phyloP scores from a whole-genome alignment of 176 grass and related monocot species.

The Musa troglodytarum region DNA sequence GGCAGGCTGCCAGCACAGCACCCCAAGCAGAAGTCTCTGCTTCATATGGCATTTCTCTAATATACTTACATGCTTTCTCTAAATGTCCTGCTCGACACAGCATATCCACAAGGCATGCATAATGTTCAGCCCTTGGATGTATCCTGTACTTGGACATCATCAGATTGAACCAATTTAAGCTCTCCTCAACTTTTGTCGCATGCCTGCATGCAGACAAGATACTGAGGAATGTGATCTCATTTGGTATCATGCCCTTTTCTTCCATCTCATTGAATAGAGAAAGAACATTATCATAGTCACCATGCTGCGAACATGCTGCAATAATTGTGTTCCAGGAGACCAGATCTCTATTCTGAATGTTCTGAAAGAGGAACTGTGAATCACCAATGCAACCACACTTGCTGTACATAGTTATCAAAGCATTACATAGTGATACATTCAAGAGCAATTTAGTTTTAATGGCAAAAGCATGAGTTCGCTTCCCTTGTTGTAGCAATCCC shows the following conservation, averaged over 20 bases:
- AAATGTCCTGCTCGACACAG: slow-evolving; percentile 59
- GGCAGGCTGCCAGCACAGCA: slow-evolving; percentile 50
- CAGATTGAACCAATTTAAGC: slow-evolving; percentile 68
- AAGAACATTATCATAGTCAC: slow-evolving; percentile 53
- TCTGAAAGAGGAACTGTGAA: slow-evolving; percentile 49
- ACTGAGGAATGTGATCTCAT: slow-evolving; percentile 66
- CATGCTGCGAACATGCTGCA: slow-evolving; percentile 72
- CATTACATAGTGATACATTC: slow-evolving; percentile 52
- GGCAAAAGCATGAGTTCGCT: slow-evolving; percentile 45
- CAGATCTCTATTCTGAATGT: slow-evolving; percentile 39
- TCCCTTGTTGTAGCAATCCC: slow-evolving; percentile 69
- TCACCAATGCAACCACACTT: slow-evolving; percentile 66
- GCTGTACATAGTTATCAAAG: slow-evolving; percentile 86
- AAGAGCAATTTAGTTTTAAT: slow-evolving; percentile 69
- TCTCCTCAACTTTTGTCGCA: slow-evolving; percentile 56
- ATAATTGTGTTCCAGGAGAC: slow-evolving; percentile 84
- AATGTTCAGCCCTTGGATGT: slow-evolving; percentile 60
- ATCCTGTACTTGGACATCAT: slow-evolving; percentile 51
- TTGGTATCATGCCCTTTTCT: slow-evolving; percentile 28
- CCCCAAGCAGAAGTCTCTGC: slow-evolving; percentile 62
- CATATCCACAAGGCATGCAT: slow-evolving; percentile 80
- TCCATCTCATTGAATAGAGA: slow-evolving; percentile 64
- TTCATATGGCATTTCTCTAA: slow-evolving; percentile 60
- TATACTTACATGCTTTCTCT: slow-evolving; percentile 59
- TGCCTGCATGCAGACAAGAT: slow-evolving; percentile 70